phyloP scores from a whole-genome alignment of 768 basidiomycete species.

The Saitozyma podzolica region DNA sequence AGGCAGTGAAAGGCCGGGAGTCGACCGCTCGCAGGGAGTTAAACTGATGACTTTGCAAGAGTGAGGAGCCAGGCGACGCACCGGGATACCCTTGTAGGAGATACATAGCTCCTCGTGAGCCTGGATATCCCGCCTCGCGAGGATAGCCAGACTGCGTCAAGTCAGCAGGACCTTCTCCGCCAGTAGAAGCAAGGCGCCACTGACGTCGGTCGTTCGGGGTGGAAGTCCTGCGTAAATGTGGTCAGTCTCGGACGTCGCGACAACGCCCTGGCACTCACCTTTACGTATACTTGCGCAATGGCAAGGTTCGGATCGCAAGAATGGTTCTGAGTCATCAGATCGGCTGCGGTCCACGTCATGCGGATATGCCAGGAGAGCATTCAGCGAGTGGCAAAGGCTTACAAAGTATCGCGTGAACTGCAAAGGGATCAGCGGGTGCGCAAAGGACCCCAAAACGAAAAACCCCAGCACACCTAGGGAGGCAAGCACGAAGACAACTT shows the following conservation, averaged over 20 bases:
- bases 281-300: slow-evolving; percentile 72
- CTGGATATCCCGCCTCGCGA: slow-evolving; percentile 37
- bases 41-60: too few species aligned
- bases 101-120: slow-evolving; percentile 47
- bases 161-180: neutral
- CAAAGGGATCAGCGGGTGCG: slow-evolving; percentile 1
- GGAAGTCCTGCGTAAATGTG: slow-evolving; percentile 41
- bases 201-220: slow-evolving; percentile 48
- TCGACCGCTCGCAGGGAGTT: too few species aligned
- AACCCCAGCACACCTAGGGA: too few species aligned
- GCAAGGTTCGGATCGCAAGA: slow-evolving; percentile 83
- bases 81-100: slow-evolving; percentile 48
- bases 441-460: neutral
- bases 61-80: slow-evolving; percentile 10
- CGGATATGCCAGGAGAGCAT: slow-evolving; percentile 55
- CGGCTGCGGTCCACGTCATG: neutral
- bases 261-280: slow-evolving; percentile 53
- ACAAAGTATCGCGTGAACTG: slow-evolving; percentile 84
- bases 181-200: neutral
- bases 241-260: neutral
- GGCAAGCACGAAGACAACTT: slow-evolving; percentile 4
- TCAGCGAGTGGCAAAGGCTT: too few species aligned
- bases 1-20: too few species aligned
- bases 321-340: slow-evolving; percentile 66
- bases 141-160: slow-evolving; percentile 41